Evolutionary conservation across 495 filamentous ascomycete genomes (phyloP).

Genomic region (Daldinia childiae): DNA sequence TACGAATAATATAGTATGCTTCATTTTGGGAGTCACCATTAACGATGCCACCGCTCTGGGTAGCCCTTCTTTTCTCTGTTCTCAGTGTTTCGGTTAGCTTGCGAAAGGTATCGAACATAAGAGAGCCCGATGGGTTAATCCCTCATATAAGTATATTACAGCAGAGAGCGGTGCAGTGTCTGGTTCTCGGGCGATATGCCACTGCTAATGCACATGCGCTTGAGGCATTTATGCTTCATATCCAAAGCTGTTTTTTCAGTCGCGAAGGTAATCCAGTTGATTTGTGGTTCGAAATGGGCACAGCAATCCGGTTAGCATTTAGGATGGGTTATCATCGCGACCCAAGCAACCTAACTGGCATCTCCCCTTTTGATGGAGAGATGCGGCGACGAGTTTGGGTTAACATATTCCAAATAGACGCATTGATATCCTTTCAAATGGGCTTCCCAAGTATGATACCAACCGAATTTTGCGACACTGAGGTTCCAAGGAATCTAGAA

Average conservation of each 20-base stretch:
- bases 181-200: neutral
- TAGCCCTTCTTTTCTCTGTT: neutral
- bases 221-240: neutral
- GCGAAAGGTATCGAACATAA: neutral
- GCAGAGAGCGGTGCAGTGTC: neutral
- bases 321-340: neutral
- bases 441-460: conserved; percentile 1
- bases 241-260: neutral
- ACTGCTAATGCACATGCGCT: neutral
- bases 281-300: neutral
- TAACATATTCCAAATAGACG: neutral
- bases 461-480: neutral
- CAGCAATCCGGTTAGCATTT: neutral
- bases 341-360: neutral
- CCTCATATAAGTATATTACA: neutral
- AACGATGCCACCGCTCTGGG: neutral
- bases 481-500: neutral
- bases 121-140: neutral
- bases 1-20: neutral
- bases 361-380: neutral
- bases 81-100: neutral
- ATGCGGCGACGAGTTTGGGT: neutral
- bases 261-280: neutral
- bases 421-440: neutral
- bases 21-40: neutral